Evolutionary conservation across 2,329 filamentous ascomycete genomes (phyloP).

Genomic region (Neonectria punicea): DNA sequence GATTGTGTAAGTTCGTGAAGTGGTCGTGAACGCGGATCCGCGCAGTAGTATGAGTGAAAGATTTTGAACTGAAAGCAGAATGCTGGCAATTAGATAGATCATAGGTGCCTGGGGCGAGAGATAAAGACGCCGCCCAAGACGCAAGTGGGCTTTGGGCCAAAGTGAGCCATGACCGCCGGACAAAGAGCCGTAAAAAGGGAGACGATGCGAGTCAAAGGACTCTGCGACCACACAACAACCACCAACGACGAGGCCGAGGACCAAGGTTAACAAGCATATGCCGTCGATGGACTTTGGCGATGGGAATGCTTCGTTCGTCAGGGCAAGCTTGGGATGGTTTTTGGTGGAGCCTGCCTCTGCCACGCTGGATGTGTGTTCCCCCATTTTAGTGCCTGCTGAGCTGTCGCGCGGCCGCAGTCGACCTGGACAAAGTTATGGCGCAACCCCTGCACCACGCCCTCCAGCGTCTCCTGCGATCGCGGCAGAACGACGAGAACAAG

Average conservation of each 20-base stretch:
- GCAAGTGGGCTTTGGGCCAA: conserved; percentile 23
- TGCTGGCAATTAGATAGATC: conserved; percentile 17
- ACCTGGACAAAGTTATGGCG: conserved; percentile 37
- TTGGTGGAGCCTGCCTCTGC: conserved; percentile 34
- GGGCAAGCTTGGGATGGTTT: conserved; percentile 32
- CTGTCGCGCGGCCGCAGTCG: conserved; percentile 36
- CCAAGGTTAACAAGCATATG: conserved; percentile 35
- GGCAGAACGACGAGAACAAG: conserved; percentile 36
- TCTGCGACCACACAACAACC: conserved; percentile 13
- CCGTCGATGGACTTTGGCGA: conserved; percentile 32
- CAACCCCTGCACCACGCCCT: conserved; percentile 36
- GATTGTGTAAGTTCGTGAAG: conserved; percentile 7
- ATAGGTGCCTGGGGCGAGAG: conserved; percentile 19
- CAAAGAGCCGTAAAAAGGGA: conserved; percentile 34
- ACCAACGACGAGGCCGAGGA: conserved; percentile 13
- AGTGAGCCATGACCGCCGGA: conserved; percentile 35
- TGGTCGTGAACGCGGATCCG: neutral
- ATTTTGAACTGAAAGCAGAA: conserved; percentile 2
- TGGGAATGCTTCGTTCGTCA: conserved; percentile 31
- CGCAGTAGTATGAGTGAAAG: conserved; percentile 7
- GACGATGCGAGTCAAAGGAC: conserved; percentile 33
- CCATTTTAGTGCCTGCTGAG: conserved; percentile 38
- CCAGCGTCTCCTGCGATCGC: conserved; percentile 30
- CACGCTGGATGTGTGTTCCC: conserved; percentile 34
- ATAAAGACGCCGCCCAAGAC: conserved; percentile 19